Evolutionary conservation across 2,329 filamentous ascomycete genomes (phyloP).

Genomic region (Penicillium paneum): DNA sequence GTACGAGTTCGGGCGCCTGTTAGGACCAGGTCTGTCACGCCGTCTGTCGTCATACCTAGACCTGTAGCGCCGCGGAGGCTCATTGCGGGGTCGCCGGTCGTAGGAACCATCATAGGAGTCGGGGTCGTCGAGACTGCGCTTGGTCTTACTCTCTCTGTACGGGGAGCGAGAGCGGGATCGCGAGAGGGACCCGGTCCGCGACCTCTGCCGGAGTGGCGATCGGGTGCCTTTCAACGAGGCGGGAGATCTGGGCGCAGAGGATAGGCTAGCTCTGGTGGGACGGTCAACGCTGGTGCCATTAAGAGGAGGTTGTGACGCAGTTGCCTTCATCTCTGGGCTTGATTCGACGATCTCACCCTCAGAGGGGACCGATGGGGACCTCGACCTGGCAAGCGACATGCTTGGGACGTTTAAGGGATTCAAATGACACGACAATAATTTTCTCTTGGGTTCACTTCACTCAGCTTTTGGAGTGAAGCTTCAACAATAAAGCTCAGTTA

Average conservation of each 20-base stretch:
- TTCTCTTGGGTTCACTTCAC: slow-evolving; percentile 1
- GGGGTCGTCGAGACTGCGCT: slow-evolving; percentile 43
- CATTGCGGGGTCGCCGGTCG: slow-evolving; percentile 29
- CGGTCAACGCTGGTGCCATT: slow-evolving; percentile 87
- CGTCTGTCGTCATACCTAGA: slow-evolving; percentile 41
- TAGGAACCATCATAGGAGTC: slow-evolving; percentile 24
- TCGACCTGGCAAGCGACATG: slow-evolving; percentile 49
- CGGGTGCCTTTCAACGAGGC: slow-evolving; percentile 48
- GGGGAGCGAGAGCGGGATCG: slow-evolving; percentile 42
- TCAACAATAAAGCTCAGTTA: slow-evolving; percentile 35
- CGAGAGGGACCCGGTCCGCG: slow-evolving; percentile 35
- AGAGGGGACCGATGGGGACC: slow-evolving; percentile 65
- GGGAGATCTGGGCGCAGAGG: slow-evolving; percentile 47
- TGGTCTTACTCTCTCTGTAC: slow-evolving; percentile 40
- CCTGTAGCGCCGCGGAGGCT: slow-evolving; percentile 32
- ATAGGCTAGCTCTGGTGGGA: slow-evolving; percentile 71
- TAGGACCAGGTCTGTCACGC: slow-evolving; percentile 41
- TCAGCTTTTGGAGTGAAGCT: slow-evolving; percentile 27
- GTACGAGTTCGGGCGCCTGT: slow-evolving; percentile 42
- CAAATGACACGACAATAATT: not conserved
- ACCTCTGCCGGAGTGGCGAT: slow-evolving; percentile 62
- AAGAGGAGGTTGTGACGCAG: slow-evolving; percentile 70
- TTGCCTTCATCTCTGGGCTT: slow-evolving; percentile 75
- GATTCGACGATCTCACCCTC: slow-evolving; percentile 84
- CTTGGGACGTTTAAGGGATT: slow-evolving; percentile 18